phyloP scores from a whole-genome alignment of 148 eudicot genomes.

The Vaccinium vitisidaea region DNA sequence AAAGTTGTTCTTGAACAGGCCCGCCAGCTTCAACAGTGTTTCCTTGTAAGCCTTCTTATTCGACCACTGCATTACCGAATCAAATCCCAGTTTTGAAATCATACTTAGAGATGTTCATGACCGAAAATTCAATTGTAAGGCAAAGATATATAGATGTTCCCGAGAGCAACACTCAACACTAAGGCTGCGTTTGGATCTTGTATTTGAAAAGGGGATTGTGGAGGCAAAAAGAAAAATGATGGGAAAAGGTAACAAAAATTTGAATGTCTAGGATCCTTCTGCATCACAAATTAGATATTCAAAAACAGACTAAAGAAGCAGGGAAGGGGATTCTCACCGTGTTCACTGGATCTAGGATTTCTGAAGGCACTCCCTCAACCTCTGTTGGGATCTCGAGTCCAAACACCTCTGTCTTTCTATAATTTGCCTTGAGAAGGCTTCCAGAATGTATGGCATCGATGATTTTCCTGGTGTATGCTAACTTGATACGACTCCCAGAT shows the following conservation, averaged over 20 bases:
- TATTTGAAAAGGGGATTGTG: no score
- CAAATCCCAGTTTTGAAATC: background rate
- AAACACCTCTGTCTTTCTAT: constrained; percentile 65
- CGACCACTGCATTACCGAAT: constrained; percentile 49
- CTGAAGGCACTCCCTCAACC: constrained; percentile 71
- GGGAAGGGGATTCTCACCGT: constrained; percentile 40
- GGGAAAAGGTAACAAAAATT: no score
- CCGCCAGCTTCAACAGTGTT: constrained; percentile 57
- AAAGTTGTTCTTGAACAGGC: constrained; percentile 69
- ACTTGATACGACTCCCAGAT: constrained; percentile 72
- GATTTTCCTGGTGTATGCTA: constrained; percentile 69
- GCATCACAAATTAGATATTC: background rate
- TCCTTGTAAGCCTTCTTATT: constrained; percentile 54
- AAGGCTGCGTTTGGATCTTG: background rate
- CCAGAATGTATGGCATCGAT: constrained; percentile 80
- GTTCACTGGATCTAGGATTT: constrained; percentile 75
- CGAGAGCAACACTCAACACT: background rate
- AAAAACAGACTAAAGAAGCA: background rate
- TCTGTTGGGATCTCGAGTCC: constrained; percentile 74
- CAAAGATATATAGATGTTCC: background rate
- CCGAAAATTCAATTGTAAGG: background rate
- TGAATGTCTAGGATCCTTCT: background rate
- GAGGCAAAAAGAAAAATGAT: background rate
- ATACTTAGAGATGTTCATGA: background rate
- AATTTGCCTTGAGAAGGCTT: constrained; percentile 42